phyloP scores from a whole-genome alignment of 257 asterid species.

The Solanum medicagineum region DNA sequence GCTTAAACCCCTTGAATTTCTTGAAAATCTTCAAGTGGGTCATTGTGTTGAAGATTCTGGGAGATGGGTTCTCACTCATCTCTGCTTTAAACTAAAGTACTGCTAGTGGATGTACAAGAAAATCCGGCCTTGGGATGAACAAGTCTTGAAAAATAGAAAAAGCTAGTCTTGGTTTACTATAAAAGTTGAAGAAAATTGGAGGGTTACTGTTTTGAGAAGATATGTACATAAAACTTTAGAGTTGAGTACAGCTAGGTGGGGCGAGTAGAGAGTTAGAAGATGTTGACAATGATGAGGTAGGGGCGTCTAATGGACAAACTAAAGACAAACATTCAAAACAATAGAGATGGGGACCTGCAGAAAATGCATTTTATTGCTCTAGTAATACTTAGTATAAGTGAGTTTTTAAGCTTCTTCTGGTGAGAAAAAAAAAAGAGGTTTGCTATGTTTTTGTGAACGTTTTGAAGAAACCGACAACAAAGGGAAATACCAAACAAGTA shows the following conservation, averaged over 20 bases:
- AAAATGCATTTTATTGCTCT: background rate
- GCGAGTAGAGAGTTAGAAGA: background rate
- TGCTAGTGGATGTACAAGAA: background rate
- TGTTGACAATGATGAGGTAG: background rate
- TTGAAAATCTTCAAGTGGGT: slow-evolving; percentile 37
- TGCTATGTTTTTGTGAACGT: background rate
- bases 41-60: slow-evolving; percentile 2
- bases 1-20: slow-evolving; percentile 49
- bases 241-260: background rate
- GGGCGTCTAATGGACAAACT: background rate
- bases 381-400: background rate
- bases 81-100: background rate
- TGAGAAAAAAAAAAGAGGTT: background rate
- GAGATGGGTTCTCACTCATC: slow-evolving; percentile 21
- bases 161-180: background rate
- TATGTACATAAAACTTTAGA: background rate
- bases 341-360: background rate
- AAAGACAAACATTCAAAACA: background rate
- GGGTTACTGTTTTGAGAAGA: background rate
- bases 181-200: background rate
- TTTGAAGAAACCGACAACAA: background rate
- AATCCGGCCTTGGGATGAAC: background rate
- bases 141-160: background rate
- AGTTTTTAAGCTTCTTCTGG: background rate
- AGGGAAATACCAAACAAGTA: background rate